These are phyloP conservation scores for Camellia granthamiana DNA, from an alignment of 148 eudicot species.

Conservation along the genomic window DNA sequence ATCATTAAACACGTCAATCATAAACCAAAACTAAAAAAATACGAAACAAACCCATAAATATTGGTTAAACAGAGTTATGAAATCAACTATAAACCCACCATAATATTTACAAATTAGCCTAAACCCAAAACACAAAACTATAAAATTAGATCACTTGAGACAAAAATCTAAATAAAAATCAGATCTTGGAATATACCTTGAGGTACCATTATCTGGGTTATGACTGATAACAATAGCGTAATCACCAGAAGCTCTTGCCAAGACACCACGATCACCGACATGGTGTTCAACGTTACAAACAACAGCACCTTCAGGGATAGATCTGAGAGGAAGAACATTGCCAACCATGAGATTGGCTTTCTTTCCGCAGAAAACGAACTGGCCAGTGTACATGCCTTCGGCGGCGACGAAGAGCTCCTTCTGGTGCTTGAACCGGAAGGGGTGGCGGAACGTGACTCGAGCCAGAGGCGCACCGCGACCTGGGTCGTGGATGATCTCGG, in stretches of 20 bases:
- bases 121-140: no score
- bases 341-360: constrained; percentile 42
- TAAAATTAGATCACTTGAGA: no score
- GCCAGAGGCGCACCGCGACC: constrained; percentile 56
- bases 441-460: constrained; percentile 49
- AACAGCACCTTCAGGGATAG: constrained; percentile 44
- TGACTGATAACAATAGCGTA: constrained; percentile 46
- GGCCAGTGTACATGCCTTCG: constrained; percentile 47
- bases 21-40: background rate
- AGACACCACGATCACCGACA: constrained; percentile 42
- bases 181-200: constrained; percentile 25
- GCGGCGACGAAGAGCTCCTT: constrained; percentile 49
- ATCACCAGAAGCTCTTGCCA: constrained; percentile 48
- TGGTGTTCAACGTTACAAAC: constrained; percentile 51
- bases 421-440: constrained; percentile 48
- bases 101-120: no score
- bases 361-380: constrained; percentile 41
- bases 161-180: no score
- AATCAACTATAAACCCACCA: background rate
- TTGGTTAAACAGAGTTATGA: background rate
- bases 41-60: no score
- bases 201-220: constrained; percentile 41
- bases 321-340: constrained; percentile 40
- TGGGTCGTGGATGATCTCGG: constrained; percentile 52
- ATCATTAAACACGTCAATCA: background rate